Conservation (phyloP, 2,329 filamentous ascomycete species). For the Fusarium circinatum region DNA sequence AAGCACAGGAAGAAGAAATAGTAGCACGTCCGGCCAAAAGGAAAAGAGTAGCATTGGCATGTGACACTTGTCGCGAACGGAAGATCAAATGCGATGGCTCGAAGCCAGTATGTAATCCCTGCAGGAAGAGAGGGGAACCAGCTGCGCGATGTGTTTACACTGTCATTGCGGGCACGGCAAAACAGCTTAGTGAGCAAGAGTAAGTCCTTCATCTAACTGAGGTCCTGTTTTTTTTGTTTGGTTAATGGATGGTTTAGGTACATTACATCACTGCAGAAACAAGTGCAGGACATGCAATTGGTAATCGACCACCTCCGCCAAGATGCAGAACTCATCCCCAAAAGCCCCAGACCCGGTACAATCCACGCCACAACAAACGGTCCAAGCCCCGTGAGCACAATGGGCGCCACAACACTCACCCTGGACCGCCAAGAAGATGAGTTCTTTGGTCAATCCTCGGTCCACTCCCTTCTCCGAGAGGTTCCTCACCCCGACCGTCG, state of each 20-base stretch:
- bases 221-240: no score
- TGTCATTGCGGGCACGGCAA: not conserved
- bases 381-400: slow-evolving; percentile 7
- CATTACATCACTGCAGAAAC: not conserved
- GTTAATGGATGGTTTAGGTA: not conserved
- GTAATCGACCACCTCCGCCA: not conserved
- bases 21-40: not conserved
- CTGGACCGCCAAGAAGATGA: not conserved
- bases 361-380: not conserved
- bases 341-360: not conserved
- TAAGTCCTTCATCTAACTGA: not conserved
- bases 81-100: slow-evolving; percentile 11
- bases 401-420: not conserved
- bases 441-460: not conserved
- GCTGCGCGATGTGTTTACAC: not conserved
- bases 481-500: not conserved
- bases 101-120: slow-evolving; percentile 1
- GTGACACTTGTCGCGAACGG: slow-evolving; percentile 5
- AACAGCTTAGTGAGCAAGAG: not conserved
- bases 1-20: not conserved
- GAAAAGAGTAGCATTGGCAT: slow-evolving; percentile 11
- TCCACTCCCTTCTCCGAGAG: slow-evolving; percentile 7
- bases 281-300: not conserved
- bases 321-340: not conserved
- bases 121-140: not conserved